Evolutionary conservation across 164 flowering plant species (phyloP).

Genomic region (Liriodendron chinense): DNA sequence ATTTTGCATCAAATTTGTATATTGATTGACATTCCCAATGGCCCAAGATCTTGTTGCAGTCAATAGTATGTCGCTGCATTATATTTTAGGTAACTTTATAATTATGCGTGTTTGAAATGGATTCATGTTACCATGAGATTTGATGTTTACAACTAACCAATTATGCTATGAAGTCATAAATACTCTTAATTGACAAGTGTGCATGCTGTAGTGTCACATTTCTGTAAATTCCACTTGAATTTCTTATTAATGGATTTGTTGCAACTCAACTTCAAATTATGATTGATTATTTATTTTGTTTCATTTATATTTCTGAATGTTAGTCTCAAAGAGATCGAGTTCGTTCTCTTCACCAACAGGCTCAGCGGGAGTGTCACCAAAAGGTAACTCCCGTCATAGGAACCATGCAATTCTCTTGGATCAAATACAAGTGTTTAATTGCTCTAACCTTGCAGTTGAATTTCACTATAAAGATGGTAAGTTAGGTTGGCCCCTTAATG

Average conservation of each 20-base stretch:
- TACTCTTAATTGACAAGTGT: not conserved
- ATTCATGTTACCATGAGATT: not conserved
- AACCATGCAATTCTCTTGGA: not conserved
- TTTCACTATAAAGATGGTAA: not conserved
- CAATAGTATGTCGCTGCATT: not conserved
- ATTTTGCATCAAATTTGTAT: not conserved
- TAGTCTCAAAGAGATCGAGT: conserved; percentile 65
- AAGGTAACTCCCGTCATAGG: conserved; percentile 39
- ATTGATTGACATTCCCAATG: not conserved
- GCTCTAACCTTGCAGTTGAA: not conserved
- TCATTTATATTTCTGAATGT: conserved; percentile 5
- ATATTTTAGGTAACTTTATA: not conserved
- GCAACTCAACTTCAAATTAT: not conserved
- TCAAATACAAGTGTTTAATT: not conserved
- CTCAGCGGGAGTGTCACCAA: conserved; percentile 66
- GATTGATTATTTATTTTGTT: conserved; percentile 1
- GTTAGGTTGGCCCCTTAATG: not conserved
- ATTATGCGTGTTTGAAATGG: not conserved
- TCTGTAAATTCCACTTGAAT: not conserved
- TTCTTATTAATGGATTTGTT: not conserved
- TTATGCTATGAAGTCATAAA: not conserved
- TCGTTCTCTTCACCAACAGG: conserved; percentile 61
- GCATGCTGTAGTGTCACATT: not conserved
- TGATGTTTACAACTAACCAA: too few species aligned
- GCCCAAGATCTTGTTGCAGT: not conserved